Evolutionary conservation across 331 rosid species (phyloP), one percentile per base, ranked within the genome.

Genomic region (Acacia concinna): DNA sequence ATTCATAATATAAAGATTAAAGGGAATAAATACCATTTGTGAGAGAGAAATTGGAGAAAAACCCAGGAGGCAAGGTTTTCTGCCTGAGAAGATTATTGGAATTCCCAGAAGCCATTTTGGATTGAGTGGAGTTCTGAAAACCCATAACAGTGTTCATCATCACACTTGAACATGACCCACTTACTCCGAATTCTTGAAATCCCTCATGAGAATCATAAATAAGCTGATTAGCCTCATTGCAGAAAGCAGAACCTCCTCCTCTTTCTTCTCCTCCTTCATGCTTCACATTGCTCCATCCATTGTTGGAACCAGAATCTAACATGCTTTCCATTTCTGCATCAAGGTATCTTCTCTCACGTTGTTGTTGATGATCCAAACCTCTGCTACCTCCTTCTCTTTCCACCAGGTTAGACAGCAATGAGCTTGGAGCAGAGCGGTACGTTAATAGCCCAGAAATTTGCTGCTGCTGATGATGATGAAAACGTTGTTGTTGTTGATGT

Each of bases 31-130:
- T 86, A 94, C 98, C 97, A 81, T 82, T 87, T 73, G 84, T 87
- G 74, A 65, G 38, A 15, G 71, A 6, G 14, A 76, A 59, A 70
- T 44, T 73, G 68, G 91, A 79, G 90, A 88, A 83, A 78, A 94
- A 83, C 18, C 78, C 93, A 47, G 97, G 82, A 12, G 97, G 95
- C 25, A 92, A 92, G 78, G 93, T 94, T 73, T 74, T 87, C 79
- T 89, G 95, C 83, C 97, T 87, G 34, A 78, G 88, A 87, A 87
- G 88, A 87, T 87, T 82, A 86, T 87, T 82, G 51, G 93, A 81
- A 86, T 83, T 88, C 73, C 90, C 77, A 12, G 35, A 76, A 73
- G 81, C 88, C 66, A 86, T 76, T 80, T 84, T 86, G 32, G 79
- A 66, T 79, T 84, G 85, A 80, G 56, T 49, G 41, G 87, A 75